phyloP scores from a whole-genome alignment of 306 rosid species.

The Gastrolobium bilobum region DNA sequence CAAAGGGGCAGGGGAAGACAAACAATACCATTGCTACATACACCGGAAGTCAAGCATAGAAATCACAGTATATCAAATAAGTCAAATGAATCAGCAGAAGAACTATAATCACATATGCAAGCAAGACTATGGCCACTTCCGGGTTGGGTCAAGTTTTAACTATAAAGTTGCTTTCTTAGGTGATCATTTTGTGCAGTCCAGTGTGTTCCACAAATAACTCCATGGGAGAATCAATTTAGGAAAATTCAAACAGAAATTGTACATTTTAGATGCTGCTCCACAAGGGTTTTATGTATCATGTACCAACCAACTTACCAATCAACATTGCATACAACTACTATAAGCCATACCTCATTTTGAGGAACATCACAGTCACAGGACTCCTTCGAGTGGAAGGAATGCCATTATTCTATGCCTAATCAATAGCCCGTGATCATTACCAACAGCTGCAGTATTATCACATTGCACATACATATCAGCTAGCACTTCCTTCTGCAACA shows the following conservation, averaged over 20 bases:
- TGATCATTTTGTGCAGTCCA: conserved; percentile 32
- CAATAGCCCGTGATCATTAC: conserved; percentile 13
- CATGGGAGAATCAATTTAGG: conserved; percentile 11
- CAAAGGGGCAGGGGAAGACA: conserved; percentile 13
- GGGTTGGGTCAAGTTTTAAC: conserved; percentile 28
- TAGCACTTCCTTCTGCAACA: conserved; percentile 1
- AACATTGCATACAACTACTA: conserved; percentile 28
- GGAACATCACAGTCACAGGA: conserved; percentile 10
- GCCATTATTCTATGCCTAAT: conserved; percentile 18
- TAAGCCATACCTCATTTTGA: conserved; percentile 18
- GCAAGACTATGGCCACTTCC: neutral
- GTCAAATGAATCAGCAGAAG: conserved; percentile 19
- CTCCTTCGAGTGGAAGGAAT: conserved; percentile 1
- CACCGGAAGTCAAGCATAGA: neutral
- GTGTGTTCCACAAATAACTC: conserved; percentile 22
- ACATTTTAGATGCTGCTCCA: neutral
- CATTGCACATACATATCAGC: neutral
- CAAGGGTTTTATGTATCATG: neutral
- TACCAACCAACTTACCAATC: conserved; percentile 7
- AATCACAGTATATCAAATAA: neutral
- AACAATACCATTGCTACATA: conserved; percentile 4
- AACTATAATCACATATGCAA: conserved; percentile 35
- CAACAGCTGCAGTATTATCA: conserved; percentile 46
- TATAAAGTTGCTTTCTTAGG: conserved; percentile 14
- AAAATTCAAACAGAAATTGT: conserved; percentile 2